Conservation (phyloP, 2,329 filamentous ascomycete species). For the Aspergillus ochraceus region DNA sequence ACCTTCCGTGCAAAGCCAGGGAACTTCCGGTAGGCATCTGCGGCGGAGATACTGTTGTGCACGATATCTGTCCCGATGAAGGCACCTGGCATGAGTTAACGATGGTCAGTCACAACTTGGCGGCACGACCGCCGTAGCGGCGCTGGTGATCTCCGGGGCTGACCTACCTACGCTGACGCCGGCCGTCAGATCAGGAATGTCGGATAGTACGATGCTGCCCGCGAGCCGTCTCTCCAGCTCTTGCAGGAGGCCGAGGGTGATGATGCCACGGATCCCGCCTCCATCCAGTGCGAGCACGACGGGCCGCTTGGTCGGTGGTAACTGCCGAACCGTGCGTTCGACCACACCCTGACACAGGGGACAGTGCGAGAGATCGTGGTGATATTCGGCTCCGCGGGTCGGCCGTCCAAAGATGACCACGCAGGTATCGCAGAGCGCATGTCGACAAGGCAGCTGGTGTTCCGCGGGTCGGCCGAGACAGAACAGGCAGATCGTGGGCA, state of each 20-base stretch:
- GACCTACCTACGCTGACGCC: conserved; percentile 22
- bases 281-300: conserved; percentile 20
- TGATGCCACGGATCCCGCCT: conserved; percentile 18
- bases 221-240: conserved; percentile 16
- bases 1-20: conserved; percentile 16
- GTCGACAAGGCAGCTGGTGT: conserved; percentile 18
- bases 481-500: conserved; percentile 6
- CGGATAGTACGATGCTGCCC: background rate
- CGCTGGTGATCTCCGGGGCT: background rate
- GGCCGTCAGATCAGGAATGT: conserved; percentile 9
- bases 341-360: no score
- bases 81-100: conserved; percentile 9
- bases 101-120: background rate
- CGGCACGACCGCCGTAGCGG: background rate
- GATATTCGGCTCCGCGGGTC: no score
- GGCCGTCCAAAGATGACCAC: conserved; percentile 13
- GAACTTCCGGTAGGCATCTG: conserved; percentile 14
- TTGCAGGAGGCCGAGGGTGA: conserved; percentile 17
- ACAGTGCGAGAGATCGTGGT: no score
- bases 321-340: conserved; percentile 1
- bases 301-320: conserved; percentile 20
- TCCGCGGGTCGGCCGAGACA: conserved; percentile 18
- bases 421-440: conserved; percentile 21
- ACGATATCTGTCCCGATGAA: conserved; percentile 15
- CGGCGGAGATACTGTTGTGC: conserved; percentile 11